These are phyloP conservation scores for Blumeria graminis DNA, from an alignment of 2,329 filamentous ascomycete genomes.

Conservation along the genomic window DNA sequence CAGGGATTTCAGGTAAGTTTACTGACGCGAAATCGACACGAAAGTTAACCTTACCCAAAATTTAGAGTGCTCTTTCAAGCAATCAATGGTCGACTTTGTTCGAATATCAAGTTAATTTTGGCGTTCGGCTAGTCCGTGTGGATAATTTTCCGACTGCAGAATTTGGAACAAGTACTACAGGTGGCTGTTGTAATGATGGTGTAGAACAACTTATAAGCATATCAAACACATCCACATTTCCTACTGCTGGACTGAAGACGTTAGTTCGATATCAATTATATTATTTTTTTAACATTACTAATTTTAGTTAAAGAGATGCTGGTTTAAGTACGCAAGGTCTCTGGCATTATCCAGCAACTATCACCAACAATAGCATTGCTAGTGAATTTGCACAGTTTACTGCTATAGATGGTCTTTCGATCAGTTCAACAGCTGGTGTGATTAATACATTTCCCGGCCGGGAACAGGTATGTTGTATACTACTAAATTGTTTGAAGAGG, in stretches of 20 bases:
- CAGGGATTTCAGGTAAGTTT: slow-evolving; percentile 5
- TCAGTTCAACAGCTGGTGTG: slow-evolving; percentile 26
- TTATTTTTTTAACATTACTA: background rate
- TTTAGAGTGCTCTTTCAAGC: slow-evolving; percentile 19
- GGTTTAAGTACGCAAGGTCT: slow-evolving; percentile 25
- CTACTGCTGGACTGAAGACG: slow-evolving; percentile 28
- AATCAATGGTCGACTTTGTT: slow-evolving; percentile 31
- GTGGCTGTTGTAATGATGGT: slow-evolving; percentile 23
- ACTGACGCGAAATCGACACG: background rate
- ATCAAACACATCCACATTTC: slow-evolving; percentile 27
- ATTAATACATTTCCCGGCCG: slow-evolving; percentile 32
- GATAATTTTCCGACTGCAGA: slow-evolving; percentile 29
- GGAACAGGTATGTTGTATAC: slow-evolving; percentile 19
- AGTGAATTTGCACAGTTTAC: slow-evolving; percentile 29
- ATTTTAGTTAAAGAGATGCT: slow-evolving; percentile 13
- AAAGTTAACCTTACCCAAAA: background rate
- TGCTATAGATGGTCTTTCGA: slow-evolving; percentile 18
- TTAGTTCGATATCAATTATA: slow-evolving; percentile 5
- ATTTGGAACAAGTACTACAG: slow-evolving; percentile 18
- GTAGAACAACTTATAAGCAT: slow-evolving; percentile 28
- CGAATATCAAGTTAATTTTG: slow-evolving; percentile 31
- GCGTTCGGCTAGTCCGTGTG: slow-evolving; percentile 34
- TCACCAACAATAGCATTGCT: slow-evolving; percentile 28
- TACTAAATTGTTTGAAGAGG: background rate
- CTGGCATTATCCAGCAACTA: slow-evolving; percentile 32